phyloP scores from a whole-genome alignment of 2,329 filamentous ascomycete genomes.

The Clonostachys sp. region DNA sequence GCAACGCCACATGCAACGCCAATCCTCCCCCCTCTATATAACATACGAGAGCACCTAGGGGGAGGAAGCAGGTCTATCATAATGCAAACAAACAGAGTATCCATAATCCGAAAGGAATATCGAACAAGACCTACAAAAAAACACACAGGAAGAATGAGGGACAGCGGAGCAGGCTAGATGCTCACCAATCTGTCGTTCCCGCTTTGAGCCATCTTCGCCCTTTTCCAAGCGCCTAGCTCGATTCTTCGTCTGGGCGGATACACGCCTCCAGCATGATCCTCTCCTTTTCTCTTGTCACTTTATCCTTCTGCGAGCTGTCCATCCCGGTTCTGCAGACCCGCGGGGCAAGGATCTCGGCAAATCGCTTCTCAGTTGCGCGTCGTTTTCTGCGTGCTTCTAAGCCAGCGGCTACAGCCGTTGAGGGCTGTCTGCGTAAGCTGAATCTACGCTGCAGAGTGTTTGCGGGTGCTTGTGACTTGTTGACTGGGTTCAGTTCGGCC shows the following conservation, averaged over 20 bases:
- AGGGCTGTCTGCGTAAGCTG: conserved; percentile 34
- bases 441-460: conserved; percentile 7
- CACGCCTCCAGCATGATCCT: conserved; percentile 4
- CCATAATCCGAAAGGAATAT: no score
- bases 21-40: no score
- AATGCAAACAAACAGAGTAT: no score
- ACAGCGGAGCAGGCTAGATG: no score
- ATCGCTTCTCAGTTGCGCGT: conserved; percentile 4
- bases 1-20: no score
- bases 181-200: no score
- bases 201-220: no score
- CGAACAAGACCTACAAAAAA: no score
- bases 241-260: conserved; percentile 3
- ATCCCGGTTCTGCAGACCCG: conserved; percentile 2
- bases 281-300: conserved; percentile 2
- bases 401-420: conserved; percentile 13
- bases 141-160: no score
- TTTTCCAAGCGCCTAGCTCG: neutral
- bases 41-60: no score
- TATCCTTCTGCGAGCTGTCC: conserved; percentile 1
- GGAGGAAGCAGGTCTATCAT: no score
- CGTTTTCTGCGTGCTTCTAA: conserved; percentile 2
- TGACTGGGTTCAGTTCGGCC: conserved; percentile 37
- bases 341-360: conserved; percentile 4
- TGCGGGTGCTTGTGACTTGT: conserved; percentile 15